Evolutionary conservation across 768 basidiomycete genomes (phyloP), one percentile per base, ranked within the genome.

Genomic region (Boletales sp.): DNA sequence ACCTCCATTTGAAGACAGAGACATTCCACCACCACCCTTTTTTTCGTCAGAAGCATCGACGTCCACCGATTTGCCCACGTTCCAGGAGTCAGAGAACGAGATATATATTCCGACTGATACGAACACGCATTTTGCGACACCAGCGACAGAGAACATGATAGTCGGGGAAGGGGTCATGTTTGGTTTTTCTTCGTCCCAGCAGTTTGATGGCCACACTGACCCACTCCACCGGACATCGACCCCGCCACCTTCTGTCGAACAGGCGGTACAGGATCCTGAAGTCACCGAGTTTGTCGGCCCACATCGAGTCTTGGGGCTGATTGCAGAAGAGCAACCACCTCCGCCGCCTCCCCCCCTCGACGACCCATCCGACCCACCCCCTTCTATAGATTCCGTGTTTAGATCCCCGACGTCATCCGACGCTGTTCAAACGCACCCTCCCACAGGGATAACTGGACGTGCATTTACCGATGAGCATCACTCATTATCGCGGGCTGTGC

Each of bases 281-380:
- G 72, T 90, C 42, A 87, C 82, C 9, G 76, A 78, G 19, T 72
- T 91, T 56, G 78, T 80, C 45, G 80, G 79, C 51, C 73, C 82
- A 21, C 75, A 82, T 31, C 82, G 83, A 55, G 78, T 77, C 3
- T 66, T 90, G 39, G 79, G 75, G 37, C 61, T 88, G 39, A 79
- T 80, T 13, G 69, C 84, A 31, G 83, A 83, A 42, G 47, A 67
- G 60, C 55, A 69, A 73, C 82, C 76, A 1, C 89, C 87, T 0
- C 90, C 90, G 0, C 90, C 90, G 5, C 88, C 89, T 0, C 86
- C 85, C 15, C 82, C 84, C 31, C 78, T 91, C 73, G 90, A 93
- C 59, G 90, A 93, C 66, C 90, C 90, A 18, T 84, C 83, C 2
- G 90, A 93, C 64, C 90, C 90, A 18, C 90, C 90, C 5, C 90